These are phyloP conservation scores for Cercophora sp. DNA, from an alignment of 495 filamentous ascomycete genomes.

Conservation along the genomic window DNA sequence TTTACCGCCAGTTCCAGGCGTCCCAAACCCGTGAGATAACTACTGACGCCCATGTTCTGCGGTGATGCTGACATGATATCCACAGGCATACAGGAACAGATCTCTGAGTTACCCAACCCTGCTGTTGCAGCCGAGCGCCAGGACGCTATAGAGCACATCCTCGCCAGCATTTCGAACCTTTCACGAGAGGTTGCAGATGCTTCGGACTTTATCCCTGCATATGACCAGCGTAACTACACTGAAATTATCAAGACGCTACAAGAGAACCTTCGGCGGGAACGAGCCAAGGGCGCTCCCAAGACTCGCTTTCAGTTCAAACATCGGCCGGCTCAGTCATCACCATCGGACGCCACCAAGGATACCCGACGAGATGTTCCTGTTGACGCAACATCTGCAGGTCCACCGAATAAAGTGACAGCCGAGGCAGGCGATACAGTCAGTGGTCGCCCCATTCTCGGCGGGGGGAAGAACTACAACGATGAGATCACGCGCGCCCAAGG, in stretches of 20 bases:
- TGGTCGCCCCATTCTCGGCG: constrained; percentile 23
- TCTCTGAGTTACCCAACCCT: constrained; percentile 33
- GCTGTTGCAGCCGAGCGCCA: constrained; percentile 42
- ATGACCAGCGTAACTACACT: constrained; percentile 43
- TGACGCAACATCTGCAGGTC: too few species aligned
- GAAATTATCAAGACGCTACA: constrained; percentile 40
- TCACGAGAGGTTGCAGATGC: constrained; percentile 44
- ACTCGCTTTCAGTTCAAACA: constrained; percentile 46
- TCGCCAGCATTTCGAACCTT: constrained; percentile 40
- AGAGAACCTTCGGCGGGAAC: constrained; percentile 41
- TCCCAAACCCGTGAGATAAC: constrained; percentile 58
- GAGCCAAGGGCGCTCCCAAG: constrained; percentile 38
- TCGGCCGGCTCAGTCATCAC: constrained; percentile 18
- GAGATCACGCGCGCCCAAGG: constrained; percentile 35
- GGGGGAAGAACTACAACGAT: constrained; percentile 50
- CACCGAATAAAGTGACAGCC: too few species aligned
- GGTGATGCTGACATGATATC: too few species aligned
- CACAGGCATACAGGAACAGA: constrained; percentile 44
- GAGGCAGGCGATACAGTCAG: constrained; percentile 31
- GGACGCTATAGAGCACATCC: constrained; percentile 42
- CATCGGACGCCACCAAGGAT: constrained; percentile 8
- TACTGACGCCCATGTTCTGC: too few species aligned
- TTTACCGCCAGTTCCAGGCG: constrained; percentile 75
- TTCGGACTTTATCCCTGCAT: constrained; percentile 39
- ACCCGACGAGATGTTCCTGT: constrained; percentile 8